Evolutionary conservation across 208 protist species (phyloP).

Genomic region (Crithidia acanthocephali): DNA sequence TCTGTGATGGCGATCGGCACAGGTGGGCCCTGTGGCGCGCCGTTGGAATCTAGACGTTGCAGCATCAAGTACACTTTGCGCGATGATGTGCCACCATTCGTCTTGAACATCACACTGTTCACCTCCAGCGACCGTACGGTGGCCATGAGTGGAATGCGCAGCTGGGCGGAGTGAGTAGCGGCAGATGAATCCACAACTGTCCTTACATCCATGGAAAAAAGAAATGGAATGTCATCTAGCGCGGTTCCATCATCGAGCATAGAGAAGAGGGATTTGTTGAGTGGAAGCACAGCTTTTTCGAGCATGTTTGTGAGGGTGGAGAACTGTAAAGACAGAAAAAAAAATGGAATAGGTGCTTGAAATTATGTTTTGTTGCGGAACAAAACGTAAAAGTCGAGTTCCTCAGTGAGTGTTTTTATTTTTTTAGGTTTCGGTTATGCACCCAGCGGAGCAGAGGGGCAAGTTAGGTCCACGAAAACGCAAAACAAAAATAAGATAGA

Average conservation of each 20-base stretch:
- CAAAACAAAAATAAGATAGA: too few species aligned
- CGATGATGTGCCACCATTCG: not conserved
- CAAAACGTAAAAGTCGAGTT: too few species aligned
- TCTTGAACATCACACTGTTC: constrained; percentile 12
- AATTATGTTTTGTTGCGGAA: too few species aligned
- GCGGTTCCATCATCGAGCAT: constrained; percentile 12
- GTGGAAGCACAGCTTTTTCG: constrained; percentile 21
- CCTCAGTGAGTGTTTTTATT: too few species aligned
- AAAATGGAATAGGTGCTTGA: too few species aligned
- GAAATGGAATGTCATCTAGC: constrained; percentile 7
- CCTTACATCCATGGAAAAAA: constrained; percentile 24
- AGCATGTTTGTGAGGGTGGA: constrained; percentile 11
- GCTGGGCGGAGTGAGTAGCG: constrained; percentile 12
- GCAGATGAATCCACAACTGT: not conserved
- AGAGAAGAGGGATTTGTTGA: constrained; percentile 8
- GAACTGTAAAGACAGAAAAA: not conserved
- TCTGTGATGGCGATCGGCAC: constrained; percentile 20
- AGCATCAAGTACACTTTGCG: constrained; percentile 22
- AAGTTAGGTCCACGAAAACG: too few species aligned
- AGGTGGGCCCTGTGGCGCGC: not conserved
- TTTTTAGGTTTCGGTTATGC: too few species aligned
- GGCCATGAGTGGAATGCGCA: constrained; percentile 18
- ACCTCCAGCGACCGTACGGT: constrained; percentile 24
- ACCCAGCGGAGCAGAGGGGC: too few species aligned
- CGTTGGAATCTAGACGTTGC: constrained; percentile 24